These are phyloP conservation scores for Aspergillus thermomutatus DNA, from an alignment of 2,329 filamentous ascomycete species.

Conservation along the genomic window DNA sequence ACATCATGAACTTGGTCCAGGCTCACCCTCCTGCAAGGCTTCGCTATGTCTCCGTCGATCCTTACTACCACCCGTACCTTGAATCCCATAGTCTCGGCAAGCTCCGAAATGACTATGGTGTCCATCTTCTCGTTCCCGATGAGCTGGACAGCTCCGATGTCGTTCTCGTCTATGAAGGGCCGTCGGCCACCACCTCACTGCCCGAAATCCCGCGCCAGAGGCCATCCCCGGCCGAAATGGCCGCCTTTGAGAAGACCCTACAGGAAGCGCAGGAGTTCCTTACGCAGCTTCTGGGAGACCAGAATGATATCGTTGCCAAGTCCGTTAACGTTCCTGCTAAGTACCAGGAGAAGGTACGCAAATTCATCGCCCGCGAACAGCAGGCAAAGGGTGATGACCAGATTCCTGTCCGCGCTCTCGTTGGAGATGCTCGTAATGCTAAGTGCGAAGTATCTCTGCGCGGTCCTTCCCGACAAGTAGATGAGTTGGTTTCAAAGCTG, in stretches of 20 bases:
- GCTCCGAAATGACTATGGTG: constrained; percentile 43
- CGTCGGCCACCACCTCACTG: constrained; percentile 39
- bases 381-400: constrained; percentile 46
- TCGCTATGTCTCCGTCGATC: constrained; percentile 44
- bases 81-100: constrained; percentile 37
- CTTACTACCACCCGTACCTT: constrained; percentile 49
- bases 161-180: constrained; percentile 51
- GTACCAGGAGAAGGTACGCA: constrained; percentile 62
- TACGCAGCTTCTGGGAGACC: constrained; percentile 50
- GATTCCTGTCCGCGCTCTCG: constrained; percentile 56
- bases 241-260: constrained; percentile 56
- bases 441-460: constrained; percentile 63
- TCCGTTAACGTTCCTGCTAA: constrained; percentile 55
- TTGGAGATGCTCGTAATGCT: constrained; percentile 39
- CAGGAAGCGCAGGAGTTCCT: constrained; percentile 58
- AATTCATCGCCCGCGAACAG: constrained; percentile 58
- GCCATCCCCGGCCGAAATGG: constrained; percentile 53
- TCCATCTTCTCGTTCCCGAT: constrained; percentile 48
- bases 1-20: constrained; percentile 48
- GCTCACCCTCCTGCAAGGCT: constrained; percentile 47
- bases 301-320: constrained; percentile 53
- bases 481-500: constrained; percentile 69
- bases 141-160: constrained; percentile 43
- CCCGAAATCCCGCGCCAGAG: constrained; percentile 56
- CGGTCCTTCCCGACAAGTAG: constrained; percentile 70